Base-by-base conservation (phyloP, 257 asterid species). In the Ilex aquifolium region DNA sequence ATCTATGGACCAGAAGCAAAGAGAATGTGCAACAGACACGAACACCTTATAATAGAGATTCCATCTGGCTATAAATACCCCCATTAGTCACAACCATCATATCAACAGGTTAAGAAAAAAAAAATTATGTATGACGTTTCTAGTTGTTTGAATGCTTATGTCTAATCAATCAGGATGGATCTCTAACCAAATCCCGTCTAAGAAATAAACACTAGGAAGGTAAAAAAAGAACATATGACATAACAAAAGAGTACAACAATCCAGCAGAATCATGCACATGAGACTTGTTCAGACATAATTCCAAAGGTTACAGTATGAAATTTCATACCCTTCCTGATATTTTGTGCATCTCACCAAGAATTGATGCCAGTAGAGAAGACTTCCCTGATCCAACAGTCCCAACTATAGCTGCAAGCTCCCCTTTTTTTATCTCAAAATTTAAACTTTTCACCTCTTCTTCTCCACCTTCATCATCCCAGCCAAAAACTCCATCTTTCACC, bases 311-410 rank as follows among this genome's bases (percentile, higher is more conserved):
- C 10, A n/a, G 6, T 15, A 62, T 14, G 57, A 49, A 29, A 65
- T 27, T 6, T 14, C 21, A 13, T 83, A 92, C 99, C 96, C 83
- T 85, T 54, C 99, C 99, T 0, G 90, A 80, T 39, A 82, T 48
- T 60, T 87, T 93, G 69, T 79, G 85, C 99, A 93, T 89, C 80
- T 93, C 99, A 7, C 99, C 99, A 44, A 93, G 95, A 72, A 90
- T 69, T 10, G 96, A 85, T 5, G 95, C 90, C 27, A 93, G 78
- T 31, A 90, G 88, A 11, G 99, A 93, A 48, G 97, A 87, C 65
- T 93, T 93, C 40, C 99, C 99, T 1, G 99, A 87, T 57, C 99
- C 99, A 3, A 93, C 99, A 1, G 95, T 93, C 64, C 99, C 99
- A 42, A 93, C 99, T 32, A 93, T 65, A 0, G 97, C 96, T 1